Base-by-base conservation (phyloP, 345 rosid species). In the Hibiscus syriacus region DNA sequence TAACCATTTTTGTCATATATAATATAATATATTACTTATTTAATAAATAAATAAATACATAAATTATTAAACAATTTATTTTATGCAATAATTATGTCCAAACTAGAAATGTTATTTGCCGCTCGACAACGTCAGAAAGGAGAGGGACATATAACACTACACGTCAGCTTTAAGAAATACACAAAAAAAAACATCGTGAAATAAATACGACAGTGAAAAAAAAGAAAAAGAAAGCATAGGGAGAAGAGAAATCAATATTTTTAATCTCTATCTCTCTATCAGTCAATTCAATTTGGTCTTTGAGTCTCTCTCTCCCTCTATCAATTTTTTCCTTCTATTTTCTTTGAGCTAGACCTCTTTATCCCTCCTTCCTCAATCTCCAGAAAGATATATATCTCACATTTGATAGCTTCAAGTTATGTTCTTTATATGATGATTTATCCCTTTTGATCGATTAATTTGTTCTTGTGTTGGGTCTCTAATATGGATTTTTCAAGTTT, bases 401-500 rank as follows among this genome's bases (percentile, higher is more conserved):
- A 13, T 41, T 63, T 8, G 34, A 36, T 63, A 14, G 23, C 53
- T 43, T 43, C 23, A 6, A 43, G 16, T 63, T 16, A 1, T 14
- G 53, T 25, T 43, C 53, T 25, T 14, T 23, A 36, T 43, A 41
- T 43, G 53, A 25, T 63, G 36, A 16, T 41, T 22, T 16, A 1
- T 13, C 3, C 10, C 1, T 3, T 43, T 43, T 43, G 53, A 63
- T 63, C 14, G 0, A 14, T 27, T 63, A 16, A 41, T 63, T 63
- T 22, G 22, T 43, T 63, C 43, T 41, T 63, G 22, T 41, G 23
- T 41, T 41, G 14, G 36, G 0, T 43, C 5, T 62, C 3, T 17
- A 16, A 63, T 62, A 16, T 23, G 53, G 66, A 6, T 63, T 43
- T 63, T 41, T 16, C 36, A 43, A 63, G 36, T 63, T 63, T 63